Percentiles rank a stretch among this genome's conserved stretches.
These are phyloP conservation scores for Ceratocystis albifundus DNA, from an alignment of 2,329 filamentous ascomycete genomes.

Conservation along the genomic window DNA sequence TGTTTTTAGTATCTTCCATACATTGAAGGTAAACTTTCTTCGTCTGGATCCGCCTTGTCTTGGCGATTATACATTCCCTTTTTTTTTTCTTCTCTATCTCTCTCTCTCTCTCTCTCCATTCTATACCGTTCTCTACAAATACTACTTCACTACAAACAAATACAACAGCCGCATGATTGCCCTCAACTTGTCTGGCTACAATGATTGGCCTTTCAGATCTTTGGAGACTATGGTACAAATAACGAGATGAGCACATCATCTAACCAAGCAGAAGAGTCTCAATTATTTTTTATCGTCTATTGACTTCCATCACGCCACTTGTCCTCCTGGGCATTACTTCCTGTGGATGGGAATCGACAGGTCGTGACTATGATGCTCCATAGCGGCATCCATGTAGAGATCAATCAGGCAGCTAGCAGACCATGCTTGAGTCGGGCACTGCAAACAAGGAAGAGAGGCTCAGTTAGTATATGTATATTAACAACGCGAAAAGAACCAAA, in stretches of 20 bases:
- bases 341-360: slow-evolving; percentile 7
- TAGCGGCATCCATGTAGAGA: slow-evolving; percentile 80
- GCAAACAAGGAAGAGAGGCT: slow-evolving; percentile 15
- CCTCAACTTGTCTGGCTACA: neutral
- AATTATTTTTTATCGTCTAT: neutral
- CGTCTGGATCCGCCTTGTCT: neutral
- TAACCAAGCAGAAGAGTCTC: neutral
- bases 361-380: slow-evolving; percentile 34
- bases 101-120: neutral
- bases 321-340: slow-evolving; percentile 1
- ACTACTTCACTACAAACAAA: neutral
- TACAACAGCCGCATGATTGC: neutral
- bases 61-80: neutral
- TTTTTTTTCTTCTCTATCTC: too few species aligned
- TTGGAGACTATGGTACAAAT: too few species aligned
- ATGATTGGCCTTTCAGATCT: too few species aligned
- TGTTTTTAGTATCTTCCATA: neutral
- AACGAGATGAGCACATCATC: too few species aligned
- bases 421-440: slow-evolving; percentile 95
- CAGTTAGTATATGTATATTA: slow-evolving; percentile 14
- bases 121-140: too few species aligned
- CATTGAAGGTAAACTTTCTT: neutral
- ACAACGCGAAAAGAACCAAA: slow-evolving; percentile 21
- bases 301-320: neutral
- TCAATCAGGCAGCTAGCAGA: slow-evolving; percentile 90